Base-by-base conservation (phyloP, 2,329 filamentous ascomycete species). In the Monosporascus sp. region DNA sequence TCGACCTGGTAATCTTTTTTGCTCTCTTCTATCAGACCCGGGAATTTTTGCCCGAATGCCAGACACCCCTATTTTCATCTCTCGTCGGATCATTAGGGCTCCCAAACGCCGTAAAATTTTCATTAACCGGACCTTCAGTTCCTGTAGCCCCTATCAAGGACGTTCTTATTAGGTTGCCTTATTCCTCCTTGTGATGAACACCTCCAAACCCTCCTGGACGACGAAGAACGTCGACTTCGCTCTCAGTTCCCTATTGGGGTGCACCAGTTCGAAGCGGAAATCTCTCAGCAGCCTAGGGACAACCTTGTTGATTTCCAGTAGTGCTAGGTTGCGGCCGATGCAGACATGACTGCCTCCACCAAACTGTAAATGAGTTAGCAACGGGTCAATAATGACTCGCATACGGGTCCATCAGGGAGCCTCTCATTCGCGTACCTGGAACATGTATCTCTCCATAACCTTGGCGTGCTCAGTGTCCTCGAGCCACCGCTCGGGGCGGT, bases 211-310 rank as follows among this genome's bases (percentile, higher is more conserved):
- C 48, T 76, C 71, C 63, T 83, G 81, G 9, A 83, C 79, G 9
- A 83, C 80, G 59, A 84, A 83, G 65, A 83, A 83, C 3, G 78
- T 81, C 20, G 79, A 75, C 51, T 78, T 74, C n/a, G 78, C 77
- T 54, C 72, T 74, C 58, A 83, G 69, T 49, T 75, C 71, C 43
- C 75, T 70, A 9, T 72, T 70, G 0, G 78, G 78, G 53, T 78
- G 70, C n/a, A 75, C 72, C 25, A 83, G 68, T 62, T 78, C 69
- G 56, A 83, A 76, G 45, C 77, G 68, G 60, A 77, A 83, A 55
- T 81, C 75, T n/a, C 78, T 65, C 56, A 81, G 65, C 25, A 84
- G 67, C 37, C 78, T 74, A 5, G 79, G 79, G 37, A 81, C 66
- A 37, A 83, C 72, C 70, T 84, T 85, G 68, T 82, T 80, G 59